Evolutionary conservation across 495 filamentous ascomycete species (phyloP).

Genomic region (Xeromyces bisporus): DNA sequence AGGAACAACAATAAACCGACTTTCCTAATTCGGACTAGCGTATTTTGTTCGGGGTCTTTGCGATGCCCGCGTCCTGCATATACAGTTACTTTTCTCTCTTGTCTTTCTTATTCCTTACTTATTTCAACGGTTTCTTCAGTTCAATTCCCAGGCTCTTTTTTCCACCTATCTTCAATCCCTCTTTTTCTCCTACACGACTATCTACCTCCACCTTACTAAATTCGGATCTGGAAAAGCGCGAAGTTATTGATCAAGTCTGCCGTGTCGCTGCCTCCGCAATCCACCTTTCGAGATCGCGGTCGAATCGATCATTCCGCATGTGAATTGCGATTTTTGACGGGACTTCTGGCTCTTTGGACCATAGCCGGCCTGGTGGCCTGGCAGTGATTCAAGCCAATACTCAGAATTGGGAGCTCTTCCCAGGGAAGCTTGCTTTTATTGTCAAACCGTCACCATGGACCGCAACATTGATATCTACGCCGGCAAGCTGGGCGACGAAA

Average conservation of each 20-base stretch:
- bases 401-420: too few species aligned
- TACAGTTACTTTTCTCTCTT: too few species aligned
- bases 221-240: too few species aligned
- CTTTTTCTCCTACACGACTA: constrained; percentile 9
- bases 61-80: constrained; percentile 21
- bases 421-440: neutral
- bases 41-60: constrained; percentile 27
- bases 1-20: constrained; percentile 2
- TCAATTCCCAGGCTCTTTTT: too few species aligned
- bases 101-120: constrained; percentile 9
- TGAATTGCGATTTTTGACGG: constrained; percentile 12
- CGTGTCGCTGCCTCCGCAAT: too few species aligned
- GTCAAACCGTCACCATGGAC: constrained; percentile 22
- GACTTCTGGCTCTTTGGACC: constrained; percentile 13
- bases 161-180: constrained; percentile 39
- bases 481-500: constrained; percentile 40
- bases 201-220: too few species aligned
- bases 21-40: constrained; percentile 23
- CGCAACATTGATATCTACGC: constrained; percentile 43
- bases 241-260: too few species aligned
- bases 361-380: constrained; percentile 29
- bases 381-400: constrained; percentile 13
- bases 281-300: constrained; percentile 37
- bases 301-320: constrained; percentile 31
- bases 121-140: constrained; percentile 53